Percentiles rank a stretch among this genome's conserved stretches.
phyloP scores from a whole-genome alignment of 805 yeast genomes.

The Wickerhamomyces ciferrii region DNA sequence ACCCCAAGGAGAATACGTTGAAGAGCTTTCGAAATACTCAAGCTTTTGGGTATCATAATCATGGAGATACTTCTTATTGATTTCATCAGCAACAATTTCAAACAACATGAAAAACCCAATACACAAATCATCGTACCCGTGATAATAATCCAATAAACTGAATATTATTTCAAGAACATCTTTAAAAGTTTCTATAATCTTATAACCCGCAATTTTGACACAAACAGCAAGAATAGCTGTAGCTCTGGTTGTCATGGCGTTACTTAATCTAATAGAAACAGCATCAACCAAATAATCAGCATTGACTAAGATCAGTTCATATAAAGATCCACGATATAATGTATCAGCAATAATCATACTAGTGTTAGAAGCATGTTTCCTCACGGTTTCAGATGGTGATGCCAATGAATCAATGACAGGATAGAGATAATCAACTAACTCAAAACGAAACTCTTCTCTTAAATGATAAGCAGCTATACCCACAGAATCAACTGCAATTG shows the following conservation, averaged over 20 bases:
- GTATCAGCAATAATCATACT: conserved; percentile 42
- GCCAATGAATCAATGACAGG: conserved; percentile 74
- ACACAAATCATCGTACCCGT: conserved; percentile 70
- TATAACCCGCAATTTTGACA: conserved; percentile 63
- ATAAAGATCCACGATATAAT: conserved; percentile 53
- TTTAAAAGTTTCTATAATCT: conserved; percentile 55
- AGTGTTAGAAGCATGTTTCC: conserved; percentile 50
- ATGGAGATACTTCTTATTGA: conserved; percentile 30
- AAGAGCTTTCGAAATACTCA: conserved; percentile 19
- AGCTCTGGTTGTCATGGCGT: conserved; percentile 69
- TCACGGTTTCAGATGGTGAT: conserved; percentile 36
- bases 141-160: conserved; percentile 74
- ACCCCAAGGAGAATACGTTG: conserved; percentile 32
- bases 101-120: conserved; percentile 73
- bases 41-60: conserved; percentile 15
- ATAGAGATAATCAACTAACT: conserved; percentile 65
- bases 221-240: conserved; percentile 67
- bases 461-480: conserved; percentile 24
- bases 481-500: conserved; percentile 42
- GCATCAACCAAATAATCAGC: conserved; percentile 79
- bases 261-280: conserved; percentile 62
- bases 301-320: conserved; percentile 54
- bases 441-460: conserved; percentile 28
- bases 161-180: conserved; percentile 77
- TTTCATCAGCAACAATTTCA: conserved; percentile 48